Conservation (phyloP, 179 eudicot genomes). For the Heliamphora pulchella region DNA sequence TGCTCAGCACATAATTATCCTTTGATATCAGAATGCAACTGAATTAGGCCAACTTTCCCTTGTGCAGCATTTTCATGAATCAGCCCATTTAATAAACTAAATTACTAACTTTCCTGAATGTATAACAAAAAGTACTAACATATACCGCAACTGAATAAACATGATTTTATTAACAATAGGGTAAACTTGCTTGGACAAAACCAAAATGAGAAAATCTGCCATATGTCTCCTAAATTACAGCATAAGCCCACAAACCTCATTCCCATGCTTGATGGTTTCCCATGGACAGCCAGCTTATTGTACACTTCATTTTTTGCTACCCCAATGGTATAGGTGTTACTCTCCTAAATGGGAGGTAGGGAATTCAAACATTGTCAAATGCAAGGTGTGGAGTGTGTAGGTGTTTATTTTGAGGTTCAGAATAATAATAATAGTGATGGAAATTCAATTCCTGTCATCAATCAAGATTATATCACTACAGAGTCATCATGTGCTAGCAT, state of each 20-base stretch:
- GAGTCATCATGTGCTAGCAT: neutral
- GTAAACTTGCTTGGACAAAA: no score
- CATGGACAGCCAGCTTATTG: neutral
- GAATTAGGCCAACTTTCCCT: neutral
- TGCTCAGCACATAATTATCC: neutral
- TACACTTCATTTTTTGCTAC: neutral
- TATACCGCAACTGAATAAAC: no score
- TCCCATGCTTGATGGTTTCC: neutral
- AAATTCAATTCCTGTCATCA: constrained; percentile 1
- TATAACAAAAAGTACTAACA: no score
- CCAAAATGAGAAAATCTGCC: no score
- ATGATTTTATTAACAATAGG: no score
- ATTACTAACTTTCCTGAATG: no score
- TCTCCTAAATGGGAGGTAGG: no score
- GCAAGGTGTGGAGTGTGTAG: no score
- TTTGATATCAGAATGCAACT: constrained; percentile 9
- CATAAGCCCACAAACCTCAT: neutral
- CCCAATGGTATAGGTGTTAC: neutral
- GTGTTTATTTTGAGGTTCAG: no score
- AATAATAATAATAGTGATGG: neutral
- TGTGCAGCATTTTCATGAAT: neutral
- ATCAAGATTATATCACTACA: neutral
- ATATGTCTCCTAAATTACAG: no score
- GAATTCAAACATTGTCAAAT: no score
- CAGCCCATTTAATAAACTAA: no score